Percentiles rank a stretch among this genome's conserved stretches.
These are phyloP conservation scores for Ocimum tenuiflorum DNA, from an alignment of 257 asterid species.

Conservation along the genomic window DNA sequence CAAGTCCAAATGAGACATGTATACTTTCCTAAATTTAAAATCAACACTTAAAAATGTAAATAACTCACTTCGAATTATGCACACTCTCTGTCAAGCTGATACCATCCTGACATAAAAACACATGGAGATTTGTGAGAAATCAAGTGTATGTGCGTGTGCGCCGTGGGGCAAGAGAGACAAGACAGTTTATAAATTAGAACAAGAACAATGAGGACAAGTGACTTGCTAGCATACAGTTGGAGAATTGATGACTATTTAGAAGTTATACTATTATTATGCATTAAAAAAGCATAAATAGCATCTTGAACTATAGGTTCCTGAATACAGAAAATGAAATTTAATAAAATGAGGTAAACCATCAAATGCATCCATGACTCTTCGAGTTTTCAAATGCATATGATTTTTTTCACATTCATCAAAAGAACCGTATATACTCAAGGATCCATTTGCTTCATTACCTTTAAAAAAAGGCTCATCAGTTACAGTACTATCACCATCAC, in stretches of 20 bases:
- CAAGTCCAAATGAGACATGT: background rate
- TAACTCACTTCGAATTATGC: conserved; percentile 75
- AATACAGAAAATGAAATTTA: background rate
- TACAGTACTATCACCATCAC: background rate
- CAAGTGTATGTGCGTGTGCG: background rate
- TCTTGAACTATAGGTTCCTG: background rate
- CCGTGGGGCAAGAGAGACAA: background rate
- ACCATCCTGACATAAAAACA: conserved; percentile 55
- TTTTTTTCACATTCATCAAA: background rate
- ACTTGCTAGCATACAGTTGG: background rate
- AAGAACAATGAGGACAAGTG: background rate
- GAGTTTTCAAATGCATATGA: background rate
- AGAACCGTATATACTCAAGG: background rate
- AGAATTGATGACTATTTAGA: background rate
- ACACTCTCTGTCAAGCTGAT: conserved; percentile 61
- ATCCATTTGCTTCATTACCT: background rate
- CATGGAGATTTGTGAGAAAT: conserved; percentile 9
- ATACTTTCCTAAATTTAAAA: background rate
- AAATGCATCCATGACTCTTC: background rate
- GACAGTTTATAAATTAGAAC: background rate
- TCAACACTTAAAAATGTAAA: background rate
- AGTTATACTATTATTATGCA: background rate
- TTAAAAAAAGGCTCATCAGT: background rate
- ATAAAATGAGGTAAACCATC: background rate
- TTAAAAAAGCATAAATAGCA: background rate